Base-by-base conservation (phyloP, 768 basidiomycete genomes). In the Leccinum subgranulosum region DNA sequence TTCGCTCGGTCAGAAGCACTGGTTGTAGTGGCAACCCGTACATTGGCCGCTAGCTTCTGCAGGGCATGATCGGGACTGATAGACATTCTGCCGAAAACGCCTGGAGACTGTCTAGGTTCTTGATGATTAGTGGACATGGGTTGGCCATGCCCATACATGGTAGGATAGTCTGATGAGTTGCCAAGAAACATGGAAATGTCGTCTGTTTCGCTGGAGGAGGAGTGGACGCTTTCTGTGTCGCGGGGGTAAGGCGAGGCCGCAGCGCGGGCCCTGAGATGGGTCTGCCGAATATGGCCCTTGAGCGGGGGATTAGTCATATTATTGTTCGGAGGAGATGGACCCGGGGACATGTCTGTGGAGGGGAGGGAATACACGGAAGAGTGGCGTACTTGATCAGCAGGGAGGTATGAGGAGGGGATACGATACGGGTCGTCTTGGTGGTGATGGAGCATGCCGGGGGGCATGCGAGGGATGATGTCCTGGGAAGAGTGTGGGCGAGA, bases 1-100 rank as follows among this genome's bases (percentile, higher is more conserved):
- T 93, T 93, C 53, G 92, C 92, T 66, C 92, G 77, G 72, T 94
- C 92, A 11, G 92, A 93, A 51, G 92, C 92, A 67, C 89, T 92
- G 39, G 92, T 93, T 8, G 92, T 94, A 3, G 92, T 94, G 12
- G 92, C 92, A 46, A 88, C 87, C 51, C 92, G 85, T 34, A 93
- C 90, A 64, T 91, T 92, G 45, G 86, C 87, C 4, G 92, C 92
- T 55, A 93, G 78, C 75, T 92, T 92, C 75, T 93, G 91, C 55
- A 94, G 79, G 6, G 83, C 84, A 61, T 90, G 87, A 75, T 92
- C 92, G 47, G 85, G 80, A 62, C 79, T 84, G 70, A 93, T 73
- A 19, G 85, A 80, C 87, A 92, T 87, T 60, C 90, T 77, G 43
- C 86, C 87, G 70, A 91, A 91, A 33, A 86, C 83, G 43, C 83